A percentile compares a stretch with the other conserved stretches of the same genome.
Conservation (phyloP, 352 stramenopile genomes). For the Globisporangium viniferum region DNA sequence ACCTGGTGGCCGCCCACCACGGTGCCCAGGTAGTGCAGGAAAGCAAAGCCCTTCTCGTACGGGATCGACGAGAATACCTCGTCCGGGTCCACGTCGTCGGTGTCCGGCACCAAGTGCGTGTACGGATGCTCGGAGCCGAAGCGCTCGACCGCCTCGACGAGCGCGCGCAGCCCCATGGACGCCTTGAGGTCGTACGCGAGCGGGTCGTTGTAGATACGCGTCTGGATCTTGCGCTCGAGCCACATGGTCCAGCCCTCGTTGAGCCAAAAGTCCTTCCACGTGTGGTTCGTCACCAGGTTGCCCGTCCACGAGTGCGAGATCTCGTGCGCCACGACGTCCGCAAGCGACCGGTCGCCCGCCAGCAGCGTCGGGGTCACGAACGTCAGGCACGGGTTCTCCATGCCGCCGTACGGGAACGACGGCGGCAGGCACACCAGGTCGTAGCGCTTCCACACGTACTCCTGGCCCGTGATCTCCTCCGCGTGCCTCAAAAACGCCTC, state of each 20-base stretch:
- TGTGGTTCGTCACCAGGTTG: conserved; percentile 97
- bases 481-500: conserved; percentile 91
- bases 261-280: conserved; percentile 97
- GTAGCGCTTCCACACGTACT: conserved; percentile 96
- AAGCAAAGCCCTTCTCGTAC: conserved; percentile 95
- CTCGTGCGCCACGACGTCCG: conserved; percentile 97
- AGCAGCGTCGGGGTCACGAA: conserved; percentile 97
- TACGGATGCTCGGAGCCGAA: conserved; percentile 74
- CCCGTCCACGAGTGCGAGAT: conserved; percentile 96
- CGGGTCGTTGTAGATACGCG: conserved; percentile 41
- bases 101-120: conserved; percentile 85
- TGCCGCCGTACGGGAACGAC: conserved; percentile 89
- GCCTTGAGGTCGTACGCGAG: conserved; percentile 54
- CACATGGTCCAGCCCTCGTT: conserved; percentile 98
- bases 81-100: conserved; percentile 92
- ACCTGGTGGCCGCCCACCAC: conserved; percentile 40
- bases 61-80: conserved; percentile 93
- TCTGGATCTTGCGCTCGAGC: conserved; percentile 96
- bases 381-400: conserved; percentile 89
- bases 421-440: conserved; percentile 96
- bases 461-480: conserved; percentile 89
- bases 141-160: conserved; percentile 40
- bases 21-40: conserved; percentile 75
- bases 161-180: conserved; percentile 37
- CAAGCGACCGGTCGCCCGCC: conserved; percentile 92